Percentiles rank a stretch among this genome's conserved stretches.
These are phyloP conservation scores for Malassezia yamatoensis DNA, from an alignment of 1,284 basidiomycete species.

Conservation along the genomic window DNA sequence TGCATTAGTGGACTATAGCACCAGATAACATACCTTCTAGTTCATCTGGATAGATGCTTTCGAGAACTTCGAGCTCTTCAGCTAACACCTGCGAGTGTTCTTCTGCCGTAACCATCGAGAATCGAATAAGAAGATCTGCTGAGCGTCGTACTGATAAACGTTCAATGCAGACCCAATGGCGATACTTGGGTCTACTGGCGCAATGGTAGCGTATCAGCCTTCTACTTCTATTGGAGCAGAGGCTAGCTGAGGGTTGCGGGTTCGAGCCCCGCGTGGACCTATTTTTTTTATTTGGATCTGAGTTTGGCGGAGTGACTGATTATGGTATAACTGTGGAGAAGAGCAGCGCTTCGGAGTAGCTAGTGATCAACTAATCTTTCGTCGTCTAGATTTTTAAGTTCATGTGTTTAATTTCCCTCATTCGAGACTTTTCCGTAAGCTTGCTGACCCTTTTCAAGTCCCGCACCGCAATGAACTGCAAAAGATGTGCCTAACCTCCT, in stretches of 20 bases:
- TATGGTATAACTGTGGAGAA: too few relatives aligned
- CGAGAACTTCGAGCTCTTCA: constrained; percentile 88
- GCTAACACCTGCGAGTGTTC: constrained; percentile 52
- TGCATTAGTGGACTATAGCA: constrained; percentile 52
- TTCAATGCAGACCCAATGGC: neutral
- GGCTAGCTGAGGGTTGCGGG: constrained; percentile 22
- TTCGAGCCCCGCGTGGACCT: constrained; percentile 23
- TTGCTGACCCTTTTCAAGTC: too few relatives aligned
- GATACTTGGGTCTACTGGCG: constrained; percentile 21
- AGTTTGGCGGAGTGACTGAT: too few relatives aligned
- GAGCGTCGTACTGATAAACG: neutral
- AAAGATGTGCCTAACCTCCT: too few relatives aligned
- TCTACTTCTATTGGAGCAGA: constrained; percentile 1
- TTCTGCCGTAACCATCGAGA: constrained; percentile 29
- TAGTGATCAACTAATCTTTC: too few relatives aligned
- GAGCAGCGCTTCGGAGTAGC: too few relatives aligned
- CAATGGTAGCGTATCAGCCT: constrained; percentile 24
- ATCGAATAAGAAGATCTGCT: neutral
- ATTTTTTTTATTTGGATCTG: constrained; percentile 7
- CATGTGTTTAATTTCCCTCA: too few relatives aligned
- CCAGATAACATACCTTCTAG: constrained; percentile 65
- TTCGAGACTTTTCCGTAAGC: too few relatives aligned
- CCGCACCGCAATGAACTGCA: too few relatives aligned
- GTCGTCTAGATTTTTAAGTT: too few relatives aligned
- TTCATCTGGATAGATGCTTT: constrained; percentile 90